Conservation (phyloP, 2,329 filamentous ascomycete species). For the Colletotrichum lupini region DNA sequence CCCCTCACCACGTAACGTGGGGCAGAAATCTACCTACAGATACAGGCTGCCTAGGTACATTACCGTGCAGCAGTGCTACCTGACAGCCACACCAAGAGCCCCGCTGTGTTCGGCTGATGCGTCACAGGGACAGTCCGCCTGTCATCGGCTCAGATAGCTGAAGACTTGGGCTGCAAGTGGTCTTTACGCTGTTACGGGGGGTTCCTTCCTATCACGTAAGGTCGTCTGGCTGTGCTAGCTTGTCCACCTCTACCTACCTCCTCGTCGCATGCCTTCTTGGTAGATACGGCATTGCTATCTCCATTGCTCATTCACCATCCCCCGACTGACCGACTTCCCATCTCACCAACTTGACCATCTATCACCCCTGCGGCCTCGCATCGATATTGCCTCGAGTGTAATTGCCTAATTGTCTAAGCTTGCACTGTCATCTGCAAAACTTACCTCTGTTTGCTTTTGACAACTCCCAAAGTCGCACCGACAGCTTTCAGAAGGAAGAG, state of each 20-base stretch:
- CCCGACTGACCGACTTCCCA: neutral
- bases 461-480: neutral
- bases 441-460: neutral
- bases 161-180: neutral
- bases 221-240: neutral
- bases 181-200: neutral
- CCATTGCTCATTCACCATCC: neutral
- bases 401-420: neutral
- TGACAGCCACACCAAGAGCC: neutral
- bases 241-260: neutral
- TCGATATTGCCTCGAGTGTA: neutral
- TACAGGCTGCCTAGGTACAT: neutral
- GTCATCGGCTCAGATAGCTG: neutral
- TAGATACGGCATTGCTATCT: neutral
- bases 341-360: neutral
- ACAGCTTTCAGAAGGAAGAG: neutral
- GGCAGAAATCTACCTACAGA: neutral
- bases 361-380: neutral
- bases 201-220: neutral
- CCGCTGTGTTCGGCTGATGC: conserved; percentile 1
- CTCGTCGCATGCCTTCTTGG: neutral
- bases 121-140: conserved; percentile 19
- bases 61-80: neutral
- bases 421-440: neutral
- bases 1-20: neutral